These are phyloP conservation scores for Psilocybe subaeruginosa DNA, from an alignment of 768 basidiomycete genomes.

Conservation along the genomic window DNA sequence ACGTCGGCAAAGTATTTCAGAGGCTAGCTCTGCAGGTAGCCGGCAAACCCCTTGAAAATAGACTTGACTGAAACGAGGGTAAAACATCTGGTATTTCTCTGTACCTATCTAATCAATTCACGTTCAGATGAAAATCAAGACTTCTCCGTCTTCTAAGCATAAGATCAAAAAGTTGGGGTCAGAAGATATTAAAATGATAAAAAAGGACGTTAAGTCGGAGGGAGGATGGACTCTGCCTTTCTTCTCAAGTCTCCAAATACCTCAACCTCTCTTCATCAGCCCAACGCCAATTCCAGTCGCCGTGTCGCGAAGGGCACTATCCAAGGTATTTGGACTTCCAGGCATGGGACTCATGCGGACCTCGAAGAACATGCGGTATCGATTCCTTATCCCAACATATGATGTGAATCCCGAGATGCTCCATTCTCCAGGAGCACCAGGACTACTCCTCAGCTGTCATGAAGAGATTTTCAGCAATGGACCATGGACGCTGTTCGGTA, in stretches of 20 bases:
- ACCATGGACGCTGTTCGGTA: slow-evolving; percentile 16
- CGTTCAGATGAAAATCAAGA: too few species aligned
- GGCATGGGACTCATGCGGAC: slow-evolving; percentile 20
- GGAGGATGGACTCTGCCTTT: background rate
- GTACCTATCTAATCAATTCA: too few species aligned
- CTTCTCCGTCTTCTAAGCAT: too few species aligned
- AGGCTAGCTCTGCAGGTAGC: too few species aligned
- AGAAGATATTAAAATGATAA: too few species aligned
- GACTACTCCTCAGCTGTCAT: slow-evolving; percentile 17
- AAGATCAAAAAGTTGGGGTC: background rate
- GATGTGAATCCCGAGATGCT: slow-evolving; percentile 18
- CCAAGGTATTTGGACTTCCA: slow-evolving; percentile 12
- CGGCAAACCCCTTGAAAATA: too few species aligned
- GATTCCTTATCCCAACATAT: slow-evolving; percentile 14
- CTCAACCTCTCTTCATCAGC: slow-evolving; percentile 19
- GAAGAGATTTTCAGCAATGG: slow-evolving; percentile 15
- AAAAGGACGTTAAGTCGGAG: background rate
- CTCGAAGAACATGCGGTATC: slow-evolving; percentile 9
- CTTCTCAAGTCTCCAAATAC: background rate
- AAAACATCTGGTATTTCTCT: too few species aligned
- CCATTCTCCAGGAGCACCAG: slow-evolving; percentile 13
- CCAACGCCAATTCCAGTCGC: slow-evolving; percentile 3
- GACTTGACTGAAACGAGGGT: too few species aligned
- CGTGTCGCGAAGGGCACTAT: slow-evolving; percentile 17
- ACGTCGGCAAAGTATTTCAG: background rate